Conservation (phyloP, 1,284 basidiomycete genomes). For the Fomitiporia mediterranea region DNA sequence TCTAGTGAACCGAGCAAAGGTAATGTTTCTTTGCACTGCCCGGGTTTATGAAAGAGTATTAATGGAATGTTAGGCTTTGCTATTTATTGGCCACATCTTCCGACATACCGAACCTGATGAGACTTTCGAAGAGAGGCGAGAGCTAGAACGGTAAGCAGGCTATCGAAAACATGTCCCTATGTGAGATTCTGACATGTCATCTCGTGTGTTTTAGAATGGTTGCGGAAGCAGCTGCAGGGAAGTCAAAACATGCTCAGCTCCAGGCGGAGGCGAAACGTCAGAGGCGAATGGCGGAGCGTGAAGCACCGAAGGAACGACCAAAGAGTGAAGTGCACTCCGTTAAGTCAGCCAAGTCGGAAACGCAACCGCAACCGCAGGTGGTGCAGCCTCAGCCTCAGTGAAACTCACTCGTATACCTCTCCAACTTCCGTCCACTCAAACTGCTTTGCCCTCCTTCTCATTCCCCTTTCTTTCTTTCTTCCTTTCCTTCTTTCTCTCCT, state of each 20-base stretch:
- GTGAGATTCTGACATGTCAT: not conserved
- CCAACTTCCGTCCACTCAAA: no score
- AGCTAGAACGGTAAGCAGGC: constrained; percentile 72
- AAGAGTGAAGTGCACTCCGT: constrained; percentile 7
- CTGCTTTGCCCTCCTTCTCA: no score
- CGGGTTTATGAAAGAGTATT: not conserved
- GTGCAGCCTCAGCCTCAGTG: no score
- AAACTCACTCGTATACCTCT: no score
- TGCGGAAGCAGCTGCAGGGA: constrained; percentile 63
- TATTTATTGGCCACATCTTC: constrained; percentile 83
- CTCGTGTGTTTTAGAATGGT: constrained; percentile 44
- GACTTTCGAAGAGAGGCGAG: constrained; percentile 85
- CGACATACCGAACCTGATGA: constrained; percentile 81
- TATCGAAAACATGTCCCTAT: not conserved
- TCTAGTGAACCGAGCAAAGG: constrained; percentile 79
- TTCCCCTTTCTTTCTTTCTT: no score
- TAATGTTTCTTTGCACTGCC: constrained; percentile 27
- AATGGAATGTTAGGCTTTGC: constrained; percentile 52
- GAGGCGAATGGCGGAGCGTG: not conserved
- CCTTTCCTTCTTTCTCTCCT: no score
- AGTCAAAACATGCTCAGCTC: constrained; percentile 48
- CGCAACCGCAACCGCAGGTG: no score
- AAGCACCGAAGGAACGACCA: constrained; percentile 1
- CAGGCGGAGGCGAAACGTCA: constrained; percentile 29
- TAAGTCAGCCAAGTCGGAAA: not conserved